These are phyloP conservation scores for Thoreauomyces humboldtii DNA, from an alignment of 192 early-diverging fungal genomes.

Conservation along the genomic window DNA sequence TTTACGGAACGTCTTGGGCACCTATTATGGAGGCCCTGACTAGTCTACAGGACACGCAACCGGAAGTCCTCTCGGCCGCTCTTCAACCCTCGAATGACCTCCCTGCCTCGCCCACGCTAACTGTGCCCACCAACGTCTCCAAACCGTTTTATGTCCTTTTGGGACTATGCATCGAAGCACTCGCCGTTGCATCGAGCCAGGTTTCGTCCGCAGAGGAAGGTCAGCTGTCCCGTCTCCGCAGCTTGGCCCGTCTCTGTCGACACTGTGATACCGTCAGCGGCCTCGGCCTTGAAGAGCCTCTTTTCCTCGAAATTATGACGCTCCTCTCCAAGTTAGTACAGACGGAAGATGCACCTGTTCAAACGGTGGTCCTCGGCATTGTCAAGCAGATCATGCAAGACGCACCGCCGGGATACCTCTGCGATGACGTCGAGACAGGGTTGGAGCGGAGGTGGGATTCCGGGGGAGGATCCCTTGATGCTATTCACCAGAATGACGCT, in stretches of 20 bases:
- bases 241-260: not conserved
- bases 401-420: slow-evolving; percentile 20
- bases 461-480: not conserved
- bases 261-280: not conserved
- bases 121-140: slow-evolving; percentile 16
- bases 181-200: not conserved
- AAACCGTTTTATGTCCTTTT: slow-evolving; percentile 63
- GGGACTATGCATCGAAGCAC: slow-evolving; percentile 67
- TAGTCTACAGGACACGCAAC: slow-evolving; percentile 22
- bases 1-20: slow-evolving; percentile 37
- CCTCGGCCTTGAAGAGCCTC: slow-evolving; percentile 34
- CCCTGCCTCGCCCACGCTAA: not conserved
- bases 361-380: slow-evolving; percentile 52
- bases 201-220: not conserved
- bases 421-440: not conserved
- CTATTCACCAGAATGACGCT: slow-evolving; percentile 3
- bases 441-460: not conserved
- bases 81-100: not conserved
- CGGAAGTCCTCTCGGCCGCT: not conserved
- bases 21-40: slow-evolving; percentile 40
- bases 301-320: slow-evolving; percentile 68
- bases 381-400: slow-evolving; percentile 47
- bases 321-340: slow-evolving; percentile 71
- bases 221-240: not conserved
- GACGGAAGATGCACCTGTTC: slow-evolving; percentile 63